These are phyloP conservation scores for Suhomyces sp. DNA, from an alignment of 805 yeast genomes.

Conservation along the genomic window DNA sequence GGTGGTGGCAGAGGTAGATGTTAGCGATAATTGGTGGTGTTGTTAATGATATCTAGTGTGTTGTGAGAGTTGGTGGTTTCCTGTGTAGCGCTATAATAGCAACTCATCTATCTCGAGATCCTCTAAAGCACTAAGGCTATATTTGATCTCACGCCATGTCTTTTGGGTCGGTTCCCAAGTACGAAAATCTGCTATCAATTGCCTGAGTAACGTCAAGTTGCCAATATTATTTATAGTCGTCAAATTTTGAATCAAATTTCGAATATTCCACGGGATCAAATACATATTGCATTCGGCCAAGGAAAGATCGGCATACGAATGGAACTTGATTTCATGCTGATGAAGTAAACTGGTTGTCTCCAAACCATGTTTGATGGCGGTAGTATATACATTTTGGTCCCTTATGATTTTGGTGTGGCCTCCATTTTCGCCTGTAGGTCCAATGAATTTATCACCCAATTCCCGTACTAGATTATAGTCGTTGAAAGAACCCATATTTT, in stretches of 20 bases:
- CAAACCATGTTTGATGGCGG: slow-evolving; percentile 29
- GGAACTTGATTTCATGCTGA: slow-evolving; percentile 13
- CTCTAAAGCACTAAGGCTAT: slow-evolving; percentile 32
- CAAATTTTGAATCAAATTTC: slow-evolving; percentile 37
- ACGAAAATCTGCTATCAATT: slow-evolving; percentile 23
- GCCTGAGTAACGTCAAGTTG: slow-evolving; percentile 19
- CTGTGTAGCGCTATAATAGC: not conserved
- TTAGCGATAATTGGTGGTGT: not conserved
- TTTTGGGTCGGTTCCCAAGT: slow-evolving; percentile 25
- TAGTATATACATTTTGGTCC: slow-evolving; percentile 24
- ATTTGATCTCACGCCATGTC: slow-evolving; percentile 32
- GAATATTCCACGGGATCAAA: slow-evolving; percentile 38
- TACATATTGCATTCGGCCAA: slow-evolving; percentile 15
- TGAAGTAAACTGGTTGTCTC: slow-evolving; percentile 34
- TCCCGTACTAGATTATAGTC: slow-evolving; percentile 32
- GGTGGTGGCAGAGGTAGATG: not conserved
- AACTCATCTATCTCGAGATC: slow-evolving; percentile 16
- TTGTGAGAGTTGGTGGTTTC: not conserved
- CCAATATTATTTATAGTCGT: slow-evolving; percentile 29
- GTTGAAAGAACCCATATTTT: slow-evolving; percentile 30
- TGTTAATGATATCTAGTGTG: not conserved
- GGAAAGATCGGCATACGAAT: not conserved
- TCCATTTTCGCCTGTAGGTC: slow-evolving; percentile 19
- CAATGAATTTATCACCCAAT: slow-evolving; percentile 29
- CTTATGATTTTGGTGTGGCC: slow-evolving; percentile 29